Evolutionary conservation across 169 alveolate genomes (phyloP).

Genomic region (Cryptosporidium parvum): DNA sequence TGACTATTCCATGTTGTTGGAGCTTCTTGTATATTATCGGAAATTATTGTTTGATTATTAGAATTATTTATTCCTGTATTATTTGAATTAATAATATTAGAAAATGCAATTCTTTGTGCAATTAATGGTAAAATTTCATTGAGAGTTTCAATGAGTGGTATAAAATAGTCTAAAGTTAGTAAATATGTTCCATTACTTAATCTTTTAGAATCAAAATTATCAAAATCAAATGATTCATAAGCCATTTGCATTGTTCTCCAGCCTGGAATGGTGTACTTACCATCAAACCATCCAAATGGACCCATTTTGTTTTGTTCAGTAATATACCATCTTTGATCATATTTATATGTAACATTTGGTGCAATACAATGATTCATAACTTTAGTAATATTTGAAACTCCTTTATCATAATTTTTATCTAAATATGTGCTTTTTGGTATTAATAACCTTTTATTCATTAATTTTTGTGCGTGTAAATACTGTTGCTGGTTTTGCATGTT

Average conservation of each 20-base stretch:
- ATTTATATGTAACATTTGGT: conserved; percentile 54
- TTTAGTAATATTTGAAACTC: conserved; percentile 23
- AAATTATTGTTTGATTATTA: background rate
- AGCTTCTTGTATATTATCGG: conserved; percentile 14
- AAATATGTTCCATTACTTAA: conserved; percentile 63
- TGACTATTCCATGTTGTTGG: conserved; percentile 48
- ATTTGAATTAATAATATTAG: background rate
- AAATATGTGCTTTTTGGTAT: background rate
- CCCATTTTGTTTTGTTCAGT: conserved; percentile 72
- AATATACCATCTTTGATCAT: conserved; percentile 44
- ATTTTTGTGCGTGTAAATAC: conserved; percentile 43
- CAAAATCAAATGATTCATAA: conserved; percentile 72
- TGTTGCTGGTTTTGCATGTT: conserved; percentile 35
- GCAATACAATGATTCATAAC: conserved; percentile 50
- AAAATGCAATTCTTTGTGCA: conserved; percentile 60
- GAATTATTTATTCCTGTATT: background rate
- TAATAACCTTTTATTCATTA: conserved; percentile 4
- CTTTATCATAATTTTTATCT: conserved; percentile 40
- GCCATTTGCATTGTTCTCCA: conserved; percentile 70
- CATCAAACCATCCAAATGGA: conserved; percentile 76
- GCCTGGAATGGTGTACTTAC: conserved; percentile 74
- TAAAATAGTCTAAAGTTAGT: conserved; percentile 20
- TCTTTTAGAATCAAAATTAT: conserved; percentile 23
- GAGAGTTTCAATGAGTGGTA: conserved; percentile 24
- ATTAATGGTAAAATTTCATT: conserved; percentile 50